These are phyloP conservation scores for Saccharomyces hybrid DNA, from an alignment of 1,139 yeast genomes.

Conservation along the genomic window DNA sequence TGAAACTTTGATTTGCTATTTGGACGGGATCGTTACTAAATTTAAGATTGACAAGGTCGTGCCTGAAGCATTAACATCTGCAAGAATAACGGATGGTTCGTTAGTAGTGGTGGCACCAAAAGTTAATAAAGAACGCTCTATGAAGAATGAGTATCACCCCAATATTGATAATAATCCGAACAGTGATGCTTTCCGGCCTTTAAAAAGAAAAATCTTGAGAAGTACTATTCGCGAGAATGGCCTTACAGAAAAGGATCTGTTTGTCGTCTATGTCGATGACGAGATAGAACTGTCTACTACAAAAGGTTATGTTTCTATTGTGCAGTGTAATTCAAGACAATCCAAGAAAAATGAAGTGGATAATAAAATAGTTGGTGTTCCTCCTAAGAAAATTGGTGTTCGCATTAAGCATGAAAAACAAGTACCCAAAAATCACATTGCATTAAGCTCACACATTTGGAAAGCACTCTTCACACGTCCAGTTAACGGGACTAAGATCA, in stretches of 20 bases:
- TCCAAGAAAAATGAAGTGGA: background rate
- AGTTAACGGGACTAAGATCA: conserved; percentile 18
- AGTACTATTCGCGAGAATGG: background rate
- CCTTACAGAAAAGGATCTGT: background rate
- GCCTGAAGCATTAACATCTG: conserved; percentile 38
- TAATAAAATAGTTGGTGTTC: background rate
- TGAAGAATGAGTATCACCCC: background rate
- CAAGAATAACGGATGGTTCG: conserved; percentile 60
- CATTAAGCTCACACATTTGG: conserved; percentile 51
- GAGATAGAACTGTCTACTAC: background rate
- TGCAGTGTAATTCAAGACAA: background rate
- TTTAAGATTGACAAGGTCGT: conserved; percentile 59
- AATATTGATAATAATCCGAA: background rate
- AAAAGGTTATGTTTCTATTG: background rate
- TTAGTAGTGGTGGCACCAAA: conserved; percentile 84
- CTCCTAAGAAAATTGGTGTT: background rate
- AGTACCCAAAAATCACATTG: conserved; percentile 43
- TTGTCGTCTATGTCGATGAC: background rate
- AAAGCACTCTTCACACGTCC: conserved; percentile 44
- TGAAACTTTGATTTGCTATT: conserved; percentile 63
- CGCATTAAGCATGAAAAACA: conserved; percentile 18
- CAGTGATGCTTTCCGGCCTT: background rate
- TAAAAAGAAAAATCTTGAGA: background rate
- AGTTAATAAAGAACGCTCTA: conserved; percentile 36
- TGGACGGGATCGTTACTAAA: conserved; percentile 49